A percentile compares a stretch with the other conserved stretches of the same genome.
phyloP scores from a whole-genome alignment of 345 rosid species.

The Stellera chamaejasme region DNA sequence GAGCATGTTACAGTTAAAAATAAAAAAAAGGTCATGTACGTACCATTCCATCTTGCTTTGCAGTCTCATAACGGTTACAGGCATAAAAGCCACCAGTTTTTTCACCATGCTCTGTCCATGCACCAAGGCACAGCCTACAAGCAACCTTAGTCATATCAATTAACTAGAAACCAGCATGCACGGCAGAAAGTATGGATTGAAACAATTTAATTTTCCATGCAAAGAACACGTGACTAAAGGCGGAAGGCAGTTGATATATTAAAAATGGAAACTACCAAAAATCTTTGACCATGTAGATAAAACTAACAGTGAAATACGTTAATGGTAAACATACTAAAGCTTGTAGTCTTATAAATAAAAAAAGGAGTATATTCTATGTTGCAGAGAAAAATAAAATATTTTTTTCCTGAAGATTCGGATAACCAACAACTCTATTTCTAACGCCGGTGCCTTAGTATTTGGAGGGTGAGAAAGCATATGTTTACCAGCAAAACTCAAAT shows the following conservation, averaged over 20 bases:
- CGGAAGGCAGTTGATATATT: too few relatives aligned
- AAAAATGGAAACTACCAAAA: too few relatives aligned
- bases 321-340: not conserved
- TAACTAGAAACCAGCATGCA: not conserved
- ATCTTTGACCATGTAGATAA: not conserved
- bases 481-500: constrained; percentile 77
- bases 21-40: not conserved
- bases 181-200: not conserved
- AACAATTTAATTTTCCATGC: not conserved
- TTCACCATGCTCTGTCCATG: constrained; percentile 81
- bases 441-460: too few relatives aligned
- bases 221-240: not conserved
- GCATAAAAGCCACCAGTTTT: constrained; percentile 83
- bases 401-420: not conserved
- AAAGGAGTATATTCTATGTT: too few relatives aligned
- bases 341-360: too few relatives aligned
- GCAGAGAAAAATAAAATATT: not conserved
- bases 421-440: constrained; percentile 2
- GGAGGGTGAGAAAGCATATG: constrained; percentile 3
- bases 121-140: constrained; percentile 72
- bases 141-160: constrained; percentile 12
- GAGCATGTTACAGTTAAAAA: not conserved
- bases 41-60: constrained; percentile 90
- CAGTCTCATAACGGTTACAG: constrained; percentile 73
- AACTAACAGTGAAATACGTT: not conserved